Evolutionary conservation across 2,329 filamentous ascomycete genomes (phyloP), one percentile per base, ranked within the genome.

Genomic region (Didymellaceae sp.): DNA sequence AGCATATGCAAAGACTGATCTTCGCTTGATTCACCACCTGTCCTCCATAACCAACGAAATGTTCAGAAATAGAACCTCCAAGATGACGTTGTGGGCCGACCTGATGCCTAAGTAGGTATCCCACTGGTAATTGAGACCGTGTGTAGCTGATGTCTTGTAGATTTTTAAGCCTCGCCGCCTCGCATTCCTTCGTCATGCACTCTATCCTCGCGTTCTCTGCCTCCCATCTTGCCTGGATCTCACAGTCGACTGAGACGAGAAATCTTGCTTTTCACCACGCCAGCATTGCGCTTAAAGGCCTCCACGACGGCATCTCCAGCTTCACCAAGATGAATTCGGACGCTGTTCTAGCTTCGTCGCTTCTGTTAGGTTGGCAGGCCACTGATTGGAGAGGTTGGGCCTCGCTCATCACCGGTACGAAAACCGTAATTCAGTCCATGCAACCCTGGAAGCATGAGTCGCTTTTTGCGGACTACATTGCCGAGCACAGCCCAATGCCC

Each of bases 321-420:
- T 97, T 97, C 74, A 95, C 89, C 2, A 86, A 86, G 63, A 86
- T 88, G 43, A 96, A 91, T 54, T 93, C 91, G 2, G 93, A 99
- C 75, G 91, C 92, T 33, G 87, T 97, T 55, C 82, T 99, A 45
- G 93, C 92, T 20, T 90, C 92, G 24, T 97, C 93, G 20, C 85
- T 97, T 34, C 83, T 97, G 38, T 82, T 99, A 40, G 95, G 92
- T 28, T 97, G 94, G 92, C 93, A 97, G 77, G 90, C 91, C 47
- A 94, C 88, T 53, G 93, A 97, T 78, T 97, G 92, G 93, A 95
- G 82, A 80, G 87, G 78, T 75, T 97, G 93, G 93, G 91, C 88
- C 57, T 92, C 92, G 60, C 79, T 97, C 53, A 94, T 96, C 80
- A 46, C 49, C 18, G 44, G 44, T n/a, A 47, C 44, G 7, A 53